Conservation (phyloP, 1,284 basidiomycete species). For the Apiotrichum gamsii region DNA sequence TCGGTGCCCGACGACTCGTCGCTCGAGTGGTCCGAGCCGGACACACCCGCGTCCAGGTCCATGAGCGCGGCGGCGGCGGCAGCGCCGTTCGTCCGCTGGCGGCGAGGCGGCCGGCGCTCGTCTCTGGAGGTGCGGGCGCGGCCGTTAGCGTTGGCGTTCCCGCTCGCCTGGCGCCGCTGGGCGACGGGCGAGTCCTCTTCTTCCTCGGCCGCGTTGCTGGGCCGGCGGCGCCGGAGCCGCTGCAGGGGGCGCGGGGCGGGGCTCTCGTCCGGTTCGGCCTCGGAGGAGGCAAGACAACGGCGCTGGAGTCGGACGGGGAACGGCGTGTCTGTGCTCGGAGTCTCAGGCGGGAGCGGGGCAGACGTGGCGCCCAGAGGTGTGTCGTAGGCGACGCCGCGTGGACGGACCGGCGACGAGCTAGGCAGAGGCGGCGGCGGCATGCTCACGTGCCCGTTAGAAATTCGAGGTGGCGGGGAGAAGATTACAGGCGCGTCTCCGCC, state of each 20-base stretch:
- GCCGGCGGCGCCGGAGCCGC: constrained; percentile 8
- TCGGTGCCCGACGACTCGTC: constrained; percentile 42
- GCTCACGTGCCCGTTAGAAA: background rate
- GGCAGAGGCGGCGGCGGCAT: constrained; percentile 13
- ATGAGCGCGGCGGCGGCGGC: constrained; percentile 14
- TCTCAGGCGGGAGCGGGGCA: background rate
- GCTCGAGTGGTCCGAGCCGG: constrained; percentile 28
- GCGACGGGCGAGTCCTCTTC: too few species aligned
- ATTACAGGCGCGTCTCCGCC: background rate
- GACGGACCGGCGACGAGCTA: background rate
- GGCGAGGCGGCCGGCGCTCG: too few species aligned
- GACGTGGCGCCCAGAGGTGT: background rate
- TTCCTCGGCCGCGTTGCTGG: too few species aligned
- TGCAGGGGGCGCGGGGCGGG: constrained; percentile 5
- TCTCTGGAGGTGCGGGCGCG: too few species aligned
- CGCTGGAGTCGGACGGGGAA: constrained; percentile 4
- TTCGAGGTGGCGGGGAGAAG: background rate
- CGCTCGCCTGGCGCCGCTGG: background rate
- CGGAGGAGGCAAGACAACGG: background rate
- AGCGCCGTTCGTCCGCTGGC: too few species aligned
- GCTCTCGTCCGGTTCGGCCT: constrained; percentile 1
- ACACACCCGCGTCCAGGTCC: constrained; percentile 37
- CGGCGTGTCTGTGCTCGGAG: constrained; percentile 2
- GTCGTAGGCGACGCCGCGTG: background rate
- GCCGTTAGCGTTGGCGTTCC: too few species aligned